phyloP scores from a whole-genome alignment of 2,329 filamentous ascomycete species.

The Rhynchosporium secalis region DNA sequence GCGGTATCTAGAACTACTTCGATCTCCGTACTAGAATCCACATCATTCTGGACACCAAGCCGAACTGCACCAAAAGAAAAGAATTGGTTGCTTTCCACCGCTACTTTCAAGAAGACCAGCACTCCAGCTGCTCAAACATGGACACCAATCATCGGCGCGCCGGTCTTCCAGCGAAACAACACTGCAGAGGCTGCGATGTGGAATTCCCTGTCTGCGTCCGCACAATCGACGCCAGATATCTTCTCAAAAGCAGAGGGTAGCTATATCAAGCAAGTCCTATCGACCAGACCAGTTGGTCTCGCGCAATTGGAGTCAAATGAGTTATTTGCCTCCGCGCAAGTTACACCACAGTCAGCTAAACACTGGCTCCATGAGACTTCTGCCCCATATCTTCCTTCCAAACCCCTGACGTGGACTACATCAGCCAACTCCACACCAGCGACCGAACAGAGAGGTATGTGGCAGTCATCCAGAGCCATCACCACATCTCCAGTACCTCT shows the following conservation, averaged over 20 bases:
- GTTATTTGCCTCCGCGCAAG: slow-evolving; percentile 10
- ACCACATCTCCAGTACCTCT: background rate
- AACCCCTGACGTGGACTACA: slow-evolving; percentile 14
- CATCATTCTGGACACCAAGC: slow-evolving; percentile 19
- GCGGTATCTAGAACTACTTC: slow-evolving; percentile 8
- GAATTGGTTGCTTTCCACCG: slow-evolving; percentile 15
- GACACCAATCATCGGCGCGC: slow-evolving; percentile 6
- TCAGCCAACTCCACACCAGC: background rate
- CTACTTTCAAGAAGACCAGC: background rate
- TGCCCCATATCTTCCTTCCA: background rate
- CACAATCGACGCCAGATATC: slow-evolving; percentile 19
- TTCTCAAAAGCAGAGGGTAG: slow-evolving; percentile 23
- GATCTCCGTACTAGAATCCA: slow-evolving; percentile 19
- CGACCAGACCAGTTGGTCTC: slow-evolving; percentile 6
- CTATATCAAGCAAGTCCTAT: slow-evolving; percentile 14
- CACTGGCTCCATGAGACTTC: slow-evolving; percentile 25
- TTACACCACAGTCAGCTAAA: background rate
- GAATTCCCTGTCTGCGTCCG: slow-evolving; percentile 5
- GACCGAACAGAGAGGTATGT: slow-evolving; percentile 20
- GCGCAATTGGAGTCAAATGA: slow-evolving; percentile 14
- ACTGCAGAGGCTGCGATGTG: slow-evolving; percentile 17
- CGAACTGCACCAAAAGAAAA: background rate
- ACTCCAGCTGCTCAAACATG: slow-evolving; percentile 14
- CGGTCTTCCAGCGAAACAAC: background rate
- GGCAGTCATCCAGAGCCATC: slow-evolving; percentile 18